Base-by-base conservation (phyloP, 2,329 filamentous ascomycete genomes). In the Botryosphaeria agaves region DNA sequence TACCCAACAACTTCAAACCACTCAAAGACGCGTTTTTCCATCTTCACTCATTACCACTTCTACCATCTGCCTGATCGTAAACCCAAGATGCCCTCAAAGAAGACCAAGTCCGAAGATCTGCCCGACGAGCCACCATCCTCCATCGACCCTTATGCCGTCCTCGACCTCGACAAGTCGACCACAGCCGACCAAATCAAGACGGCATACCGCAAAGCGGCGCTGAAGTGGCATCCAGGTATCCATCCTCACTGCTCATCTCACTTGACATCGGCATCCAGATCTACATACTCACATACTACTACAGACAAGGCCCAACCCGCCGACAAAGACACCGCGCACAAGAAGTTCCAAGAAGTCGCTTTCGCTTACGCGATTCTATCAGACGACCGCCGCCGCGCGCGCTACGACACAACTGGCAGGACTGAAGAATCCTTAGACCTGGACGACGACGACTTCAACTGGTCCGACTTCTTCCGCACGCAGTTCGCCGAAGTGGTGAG, bases 341-440 rank as follows among this genome's bases (percentile, higher is more conserved):
- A 66, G 36, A 76, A 69, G 32, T 98, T 98, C 52, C 89, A 98
- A 55, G 66, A 78, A 42, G 74, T 98, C 42, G 87, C 87, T 15
- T 87, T 94, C 46, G 87, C 89, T 31, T 93, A 95, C 48, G 87
- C 84, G 19, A 71, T 98, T 29, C 78, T 98, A 20, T 93, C 82
- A 18, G 82, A 94, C 42, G 65, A 77, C 14, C 64, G 66, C 14
- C 73, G 89, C 31, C 79, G 89, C 41, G 73, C 74, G 42, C 79
- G 82, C 35, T 98, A 93, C 59, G 87, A 98, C 49, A 64, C 69
- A 31, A 95, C 87, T 0, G 89, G 89, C 32, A 89, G 78, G 33
- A 95, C 85, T 0, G 72, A 80, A 7, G 85, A 94, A 48, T 76
- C 73, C 6, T 69, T 92, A 14, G 67, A 65, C 31, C 45, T 76